Evolutionary conservation across 2,329 filamentous ascomycete species (phyloP), one percentile per base, ranked within the genome.

Genomic region (Aureobasidium sp.): DNA sequence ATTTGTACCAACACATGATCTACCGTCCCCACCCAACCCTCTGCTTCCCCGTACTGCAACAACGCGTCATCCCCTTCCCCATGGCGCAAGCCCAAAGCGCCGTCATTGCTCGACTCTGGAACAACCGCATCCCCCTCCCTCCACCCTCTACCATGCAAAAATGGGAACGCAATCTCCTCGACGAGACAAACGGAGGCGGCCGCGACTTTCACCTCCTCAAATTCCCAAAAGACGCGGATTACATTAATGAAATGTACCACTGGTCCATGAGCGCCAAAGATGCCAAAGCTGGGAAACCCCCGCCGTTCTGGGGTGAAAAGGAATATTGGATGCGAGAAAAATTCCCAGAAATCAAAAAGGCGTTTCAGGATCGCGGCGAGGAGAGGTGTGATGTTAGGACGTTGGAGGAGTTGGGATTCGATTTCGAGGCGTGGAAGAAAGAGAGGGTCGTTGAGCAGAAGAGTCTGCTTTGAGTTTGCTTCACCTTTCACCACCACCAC

Each of bases 1-100:
- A 85, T 29, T 70, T 90, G 3, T 95, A 90, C 66, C 76, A 88
- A 59, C 89, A 97, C 61, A 63, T 96, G 8, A 85, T 96, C 66
- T 83, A 84, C 65, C 82, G 84, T 3, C 73, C 79, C 1, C 80
- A 88, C 56, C 89, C 90, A 1, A 93, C 88, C 0, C 73, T 97
- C 1, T 84, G 80, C 0, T 90, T 96, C 64, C 76, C 86, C 0
- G 81, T 80, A 0, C 73, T 96, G 34, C 84, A 86, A 14, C 85
- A 90, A 64, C 86, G 85, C 60, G 80, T 93, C n/a, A 85, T 94
- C n/a, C 91, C 91, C 0, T 95, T 95, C 65, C 85, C 88, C 0
- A 62, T 93, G 1, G 78, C 84, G 0, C 89, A 96, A 70, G 82
- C 80, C 5, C 90, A 96, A 68, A 82, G 83, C 1, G 85, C 90